These are phyloP conservation scores for Ustilago trichophora DNA, from an alignment of 1,284 basidiomycete genomes.

Conservation along the genomic window DNA sequence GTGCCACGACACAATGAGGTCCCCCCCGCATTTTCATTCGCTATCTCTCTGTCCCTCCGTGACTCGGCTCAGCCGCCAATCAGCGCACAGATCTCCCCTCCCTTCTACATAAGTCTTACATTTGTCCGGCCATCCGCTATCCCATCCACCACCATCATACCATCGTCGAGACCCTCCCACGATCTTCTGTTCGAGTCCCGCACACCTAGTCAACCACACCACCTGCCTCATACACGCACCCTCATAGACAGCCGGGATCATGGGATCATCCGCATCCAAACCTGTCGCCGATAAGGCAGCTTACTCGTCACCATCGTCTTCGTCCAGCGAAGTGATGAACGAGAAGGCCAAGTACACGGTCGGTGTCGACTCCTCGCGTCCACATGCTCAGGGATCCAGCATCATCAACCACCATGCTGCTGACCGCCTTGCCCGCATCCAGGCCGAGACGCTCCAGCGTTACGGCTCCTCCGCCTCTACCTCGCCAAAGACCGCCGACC, in stretches of 20 bases:
- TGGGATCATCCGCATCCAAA: constrained; percentile 41
- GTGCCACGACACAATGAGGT: too few relatives aligned
- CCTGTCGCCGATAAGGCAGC: constrained; percentile 22
- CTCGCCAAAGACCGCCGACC: not conserved
- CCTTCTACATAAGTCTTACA: too few relatives aligned
- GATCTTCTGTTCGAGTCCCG: not conserved
- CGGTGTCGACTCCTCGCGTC: constrained; percentile 10
- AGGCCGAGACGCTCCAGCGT: constrained; percentile 40
- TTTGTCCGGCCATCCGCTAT: not conserved
- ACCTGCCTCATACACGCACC: not conserved
- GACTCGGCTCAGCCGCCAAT: constrained; percentile 8
- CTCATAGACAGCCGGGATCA: not conserved
- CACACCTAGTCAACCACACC: not conserved
- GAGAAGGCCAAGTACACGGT: constrained; percentile 31
- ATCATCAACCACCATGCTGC: constrained; percentile 43
- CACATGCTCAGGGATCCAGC: constrained; percentile 8
- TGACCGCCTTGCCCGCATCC: constrained; percentile 49
- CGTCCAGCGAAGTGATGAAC: constrained; percentile 11
- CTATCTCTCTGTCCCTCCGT: not conserved
- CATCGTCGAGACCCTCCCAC: too few relatives aligned
- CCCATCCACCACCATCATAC: not conserved
- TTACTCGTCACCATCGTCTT: constrained; percentile 1
- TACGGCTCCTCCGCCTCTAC: not conserved
- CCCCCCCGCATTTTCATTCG: constrained; percentile 14
- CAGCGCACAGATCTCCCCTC: too few relatives aligned